Evolutionary conservation across 768 basidiomycete genomes (phyloP), one percentile per base, ranked within the genome.

Genomic region (Leccinellum albellum): DNA sequence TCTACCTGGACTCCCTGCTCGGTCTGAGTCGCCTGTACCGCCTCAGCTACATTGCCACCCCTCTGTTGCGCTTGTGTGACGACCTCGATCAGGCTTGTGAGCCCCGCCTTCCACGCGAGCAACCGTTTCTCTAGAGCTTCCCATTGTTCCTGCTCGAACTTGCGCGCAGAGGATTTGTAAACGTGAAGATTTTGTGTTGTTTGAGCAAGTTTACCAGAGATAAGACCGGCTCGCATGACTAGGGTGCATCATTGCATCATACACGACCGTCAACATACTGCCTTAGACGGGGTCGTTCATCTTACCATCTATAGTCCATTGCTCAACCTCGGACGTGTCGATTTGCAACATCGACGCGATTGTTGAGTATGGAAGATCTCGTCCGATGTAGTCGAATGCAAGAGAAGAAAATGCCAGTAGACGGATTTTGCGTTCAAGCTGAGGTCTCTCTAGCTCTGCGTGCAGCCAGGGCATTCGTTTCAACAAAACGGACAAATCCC

Each of bases 281-380:
- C 4, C 6, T 21, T 46, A 3, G 0, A 29, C 31, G 31, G 6
- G 29, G 4, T 20, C 8, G 53, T 54, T 47, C 29, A 13, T 61
- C 77, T 58, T 66, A 92, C 91, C 86, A 73, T 94, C 90, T 60
- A 94, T 94, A 40, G 86, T 84, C 90, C 91, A 94, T 65, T 82
- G 85, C 70, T 94, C 93, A 28, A 94, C 90, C 57, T 89, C 77
- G 24, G 80, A 75, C 21, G 71, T 58, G 24, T 84, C 79, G 8
- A 91, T 83, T 61, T 89, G 82, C 45, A 94, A 73, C 13, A 82
- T 77, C 28, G 83, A 76, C 1, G 87, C 86, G 35, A 95, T 83
- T 64, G 79, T 81, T 10, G 82, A 69, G 70, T 94, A 94, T 1
- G 86, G 73, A 14, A 95, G 76, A 63, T 86, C 84, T 47, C 82